These are phyloP conservation scores for Candida ovalis DNA, from an alignment of 805 yeast species.

Conservation along the genomic window DNA sequence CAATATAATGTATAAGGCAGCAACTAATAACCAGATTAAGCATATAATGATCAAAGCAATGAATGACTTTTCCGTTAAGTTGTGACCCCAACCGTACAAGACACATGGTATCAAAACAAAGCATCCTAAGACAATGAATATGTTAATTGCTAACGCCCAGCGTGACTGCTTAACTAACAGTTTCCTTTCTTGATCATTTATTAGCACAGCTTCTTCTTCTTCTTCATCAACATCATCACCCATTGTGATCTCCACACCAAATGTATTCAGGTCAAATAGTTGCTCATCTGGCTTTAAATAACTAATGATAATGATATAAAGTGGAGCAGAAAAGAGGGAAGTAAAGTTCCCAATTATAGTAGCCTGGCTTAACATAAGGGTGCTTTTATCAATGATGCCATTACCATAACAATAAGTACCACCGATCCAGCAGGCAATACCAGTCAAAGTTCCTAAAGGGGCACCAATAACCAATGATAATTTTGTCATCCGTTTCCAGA, in stretches of 20 bases:
- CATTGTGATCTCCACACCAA: constrained; percentile 22
- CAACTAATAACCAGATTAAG: constrained; percentile 34
- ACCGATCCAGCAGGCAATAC: constrained; percentile 44
- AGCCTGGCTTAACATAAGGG: constrained; percentile 22
- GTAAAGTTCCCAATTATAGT: constrained; percentile 29
- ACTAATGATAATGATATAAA: constrained; percentile 28
- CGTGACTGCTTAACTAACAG: constrained; percentile 33
- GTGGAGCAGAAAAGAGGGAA: constrained; percentile 24
- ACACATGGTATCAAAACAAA: constrained; percentile 32
- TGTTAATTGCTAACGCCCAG: constrained; percentile 39
- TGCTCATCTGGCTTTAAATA: constrained; percentile 26
- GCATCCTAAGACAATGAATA: constrained; percentile 27
- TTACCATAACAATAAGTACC: constrained; percentile 24
- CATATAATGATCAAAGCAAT: constrained; percentile 35
- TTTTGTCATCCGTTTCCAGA: constrained; percentile 32
- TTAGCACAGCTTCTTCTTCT: constrained; percentile 27
- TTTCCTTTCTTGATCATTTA: constrained; percentile 20
- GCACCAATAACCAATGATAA: constrained; percentile 34
- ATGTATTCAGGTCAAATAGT: constrained; percentile 28
- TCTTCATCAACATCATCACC: constrained; percentile 36
- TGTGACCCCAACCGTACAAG: constrained; percentile 32
- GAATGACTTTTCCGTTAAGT: constrained; percentile 34
- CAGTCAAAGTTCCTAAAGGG: constrained; percentile 50
- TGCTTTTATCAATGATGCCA: constrained; percentile 25
- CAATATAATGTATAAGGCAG: constrained; percentile 35